Percentiles rank a stretch among this genome's conserved stretches.
These are phyloP conservation scores for Papiliotrema fonsecae DNA, from an alignment of 1,284 basidiomycete species.

Conservation along the genomic window DNA sequence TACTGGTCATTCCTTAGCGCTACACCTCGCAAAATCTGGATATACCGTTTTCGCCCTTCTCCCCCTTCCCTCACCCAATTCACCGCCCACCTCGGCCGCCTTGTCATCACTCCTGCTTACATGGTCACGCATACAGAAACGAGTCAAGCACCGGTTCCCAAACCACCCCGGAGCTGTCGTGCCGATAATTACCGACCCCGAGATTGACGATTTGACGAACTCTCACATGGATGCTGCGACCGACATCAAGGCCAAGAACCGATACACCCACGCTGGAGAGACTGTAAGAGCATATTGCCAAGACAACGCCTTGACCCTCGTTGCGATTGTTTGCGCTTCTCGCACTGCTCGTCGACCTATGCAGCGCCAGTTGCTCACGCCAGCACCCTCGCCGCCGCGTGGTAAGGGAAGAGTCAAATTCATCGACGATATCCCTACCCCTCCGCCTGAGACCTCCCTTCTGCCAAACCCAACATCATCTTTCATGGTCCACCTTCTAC, in stretches of 20 bases:
- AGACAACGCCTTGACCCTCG: slow-evolving; percentile 30
- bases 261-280: slow-evolving; percentile 37
- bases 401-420: not conserved
- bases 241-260: slow-evolving; percentile 8
- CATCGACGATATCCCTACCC: not conserved
- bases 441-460: not conserved
- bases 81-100: slow-evolving; percentile 24
- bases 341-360: not conserved
- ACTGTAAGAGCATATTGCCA: slow-evolving; percentile 39
- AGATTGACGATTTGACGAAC: slow-evolving; percentile 8
- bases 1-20: slow-evolving; percentile 35
- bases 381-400: not conserved
- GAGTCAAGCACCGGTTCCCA: slow-evolving; percentile 24
- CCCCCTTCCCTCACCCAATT: slow-evolving; percentile 23
- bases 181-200: slow-evolving; percentile 40
- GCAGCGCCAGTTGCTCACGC: not conserved
- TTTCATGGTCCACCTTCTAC: not conserved
- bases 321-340: slow-evolving; percentile 31
- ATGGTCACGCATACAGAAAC: slow-evolving; percentile 39
- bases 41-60: slow-evolving; percentile 44
- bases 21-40: slow-evolving; percentile 38
- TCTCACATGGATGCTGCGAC: slow-evolving; percentile 1
- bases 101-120: slow-evolving; percentile 33
- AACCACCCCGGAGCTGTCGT: slow-evolving; percentile 35
- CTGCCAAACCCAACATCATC: not conserved